Conservation (phyloP, 2,329 filamentous ascomycete species). For the Leptodontidium sp. region DNA sequence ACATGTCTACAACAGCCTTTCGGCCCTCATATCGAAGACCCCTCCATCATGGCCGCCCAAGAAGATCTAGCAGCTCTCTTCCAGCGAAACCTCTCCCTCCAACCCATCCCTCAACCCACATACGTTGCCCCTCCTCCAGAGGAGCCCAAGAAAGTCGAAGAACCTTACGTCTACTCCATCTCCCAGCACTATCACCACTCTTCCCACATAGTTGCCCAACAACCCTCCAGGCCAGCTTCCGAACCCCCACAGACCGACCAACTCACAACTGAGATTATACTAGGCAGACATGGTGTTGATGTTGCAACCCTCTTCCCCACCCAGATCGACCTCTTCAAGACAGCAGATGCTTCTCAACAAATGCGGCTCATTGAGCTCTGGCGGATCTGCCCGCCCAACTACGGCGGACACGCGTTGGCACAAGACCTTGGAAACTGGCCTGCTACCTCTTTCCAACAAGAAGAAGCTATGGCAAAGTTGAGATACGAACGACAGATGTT, state of each 20-base stretch:
- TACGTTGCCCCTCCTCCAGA: constrained; percentile 44
- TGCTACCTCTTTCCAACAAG: constrained; percentile 61
- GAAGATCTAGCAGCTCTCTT: constrained; percentile 87
- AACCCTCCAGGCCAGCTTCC: constrained; percentile 57
- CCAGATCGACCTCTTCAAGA: constrained; percentile 81
- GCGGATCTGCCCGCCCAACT: constrained; percentile 78
- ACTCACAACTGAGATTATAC: constrained; percentile 62
- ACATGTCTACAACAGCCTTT: constrained; percentile 43
- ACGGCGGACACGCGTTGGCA: constrained; percentile 61
- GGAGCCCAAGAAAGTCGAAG: constrained; percentile 47
- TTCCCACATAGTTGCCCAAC: constrained; percentile 65
- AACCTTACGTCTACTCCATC: constrained; percentile 73
- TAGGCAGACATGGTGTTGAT: constrained; percentile 74
- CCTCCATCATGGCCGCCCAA: constrained; percentile 68
- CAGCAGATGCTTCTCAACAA: constrained; percentile 76
- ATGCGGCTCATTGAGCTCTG: constrained; percentile 82
- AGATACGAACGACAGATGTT: constrained; percentile 64
- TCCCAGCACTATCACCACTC: constrained; percentile 88
- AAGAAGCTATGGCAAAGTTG: constrained; percentile 62
- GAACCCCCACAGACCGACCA: constrained; percentile 59
- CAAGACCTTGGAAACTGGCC: constrained; percentile 66
- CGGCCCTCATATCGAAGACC: constrained; percentile 49
- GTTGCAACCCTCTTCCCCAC: constrained; percentile 72
- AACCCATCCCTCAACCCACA: constrained; percentile 37
- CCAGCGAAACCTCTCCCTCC: constrained; percentile 75